Evolutionary conservation across 768 basidiomycete genomes (phyloP).

Genomic region (Pseudohyphozyma bogoriensis): DNA sequence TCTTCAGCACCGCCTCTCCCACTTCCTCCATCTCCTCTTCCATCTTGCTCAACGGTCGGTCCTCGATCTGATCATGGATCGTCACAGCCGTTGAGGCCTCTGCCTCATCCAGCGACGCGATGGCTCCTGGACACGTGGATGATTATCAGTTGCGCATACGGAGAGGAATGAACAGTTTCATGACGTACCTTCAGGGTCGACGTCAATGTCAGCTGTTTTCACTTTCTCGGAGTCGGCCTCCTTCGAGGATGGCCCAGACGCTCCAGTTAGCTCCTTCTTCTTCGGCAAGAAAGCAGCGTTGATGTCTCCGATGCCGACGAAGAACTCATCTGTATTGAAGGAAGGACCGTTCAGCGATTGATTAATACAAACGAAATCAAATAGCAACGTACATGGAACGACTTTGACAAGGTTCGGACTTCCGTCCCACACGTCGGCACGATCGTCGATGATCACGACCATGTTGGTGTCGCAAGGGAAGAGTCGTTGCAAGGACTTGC

Average conservation of each 20-base stretch:
- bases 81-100: slow-evolving; percentile 14
- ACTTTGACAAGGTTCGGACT: slow-evolving; percentile 94
- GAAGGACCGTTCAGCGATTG: neutral
- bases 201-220: too few species aligned
- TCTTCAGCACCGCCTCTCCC: slow-evolving; percentile 68
- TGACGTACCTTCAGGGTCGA: too few species aligned
- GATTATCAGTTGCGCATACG: too few species aligned
- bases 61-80: slow-evolving; percentile 29
- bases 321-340: slow-evolving; percentile 71
- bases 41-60: slow-evolving; percentile 45
- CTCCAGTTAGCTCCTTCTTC: slow-evolving; percentile 35
- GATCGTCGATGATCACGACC: slow-evolving; percentile 98
- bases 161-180: too few species aligned
- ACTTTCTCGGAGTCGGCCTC: neutral
- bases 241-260: too few species aligned
- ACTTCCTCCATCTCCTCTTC: slow-evolving; percentile 43
- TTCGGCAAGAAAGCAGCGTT: slow-evolving; percentile 90
- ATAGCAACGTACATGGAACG: slow-evolving; percentile 62
- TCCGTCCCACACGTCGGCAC: slow-evolving; percentile 97
- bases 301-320: slow-evolving; percentile 95
- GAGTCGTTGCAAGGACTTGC: slow-evolving; percentile 80
- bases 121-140: too few species aligned
- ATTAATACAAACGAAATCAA: neutral
- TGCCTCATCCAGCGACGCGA: slow-evolving; percentile 15
- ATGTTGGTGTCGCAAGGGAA: slow-evolving; percentile 97